Conservation (phyloP, 2,329 filamentous ascomycete species). For the Exophiala alcalophila region DNA sequence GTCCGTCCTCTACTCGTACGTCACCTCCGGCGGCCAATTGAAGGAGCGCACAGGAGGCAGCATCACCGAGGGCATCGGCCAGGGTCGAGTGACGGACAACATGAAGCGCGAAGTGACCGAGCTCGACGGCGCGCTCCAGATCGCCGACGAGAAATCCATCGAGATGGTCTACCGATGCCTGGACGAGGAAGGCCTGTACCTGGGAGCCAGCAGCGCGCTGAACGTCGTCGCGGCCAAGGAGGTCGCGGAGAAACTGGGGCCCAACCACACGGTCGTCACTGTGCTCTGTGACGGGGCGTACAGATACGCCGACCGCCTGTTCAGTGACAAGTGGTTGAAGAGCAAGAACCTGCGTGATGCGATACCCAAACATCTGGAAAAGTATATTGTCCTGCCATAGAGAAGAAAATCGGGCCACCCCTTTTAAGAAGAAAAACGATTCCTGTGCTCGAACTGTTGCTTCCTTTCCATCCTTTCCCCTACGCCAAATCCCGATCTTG, state of each 20-base stretch:
- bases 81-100: constrained; percentile 96
- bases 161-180: constrained; percentile 97
- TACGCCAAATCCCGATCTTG: no score
- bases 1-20: constrained; percentile 88
- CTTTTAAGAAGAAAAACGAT: no score
- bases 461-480: no score
- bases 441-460: no score
- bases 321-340: constrained; percentile 85
- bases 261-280: constrained; percentile 87
- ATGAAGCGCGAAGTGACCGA: constrained; percentile 78
- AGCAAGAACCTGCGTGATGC: constrained; percentile 78
- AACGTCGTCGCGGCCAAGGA: constrained; percentile 96
- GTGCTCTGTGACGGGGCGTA: constrained; percentile 97
- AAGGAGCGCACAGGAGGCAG: constrained; percentile 77
- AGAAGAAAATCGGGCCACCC: no score
- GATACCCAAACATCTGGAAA: constrained; percentile 80
- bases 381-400: constrained; percentile 83
- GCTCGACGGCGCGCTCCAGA: constrained; percentile 78
- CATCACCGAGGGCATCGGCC: constrained; percentile 97
- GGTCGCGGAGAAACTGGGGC: constrained; percentile 84
- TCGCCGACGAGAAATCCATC: constrained; percentile 90
- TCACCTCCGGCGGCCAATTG: constrained; percentile 78
- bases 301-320: constrained; percentile 88
- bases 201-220: constrained; percentile 87
- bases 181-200: constrained; percentile 91